phyloP scores from a whole-genome alignment of 306 rosid species.

The Mucuna pruriens region DNA sequence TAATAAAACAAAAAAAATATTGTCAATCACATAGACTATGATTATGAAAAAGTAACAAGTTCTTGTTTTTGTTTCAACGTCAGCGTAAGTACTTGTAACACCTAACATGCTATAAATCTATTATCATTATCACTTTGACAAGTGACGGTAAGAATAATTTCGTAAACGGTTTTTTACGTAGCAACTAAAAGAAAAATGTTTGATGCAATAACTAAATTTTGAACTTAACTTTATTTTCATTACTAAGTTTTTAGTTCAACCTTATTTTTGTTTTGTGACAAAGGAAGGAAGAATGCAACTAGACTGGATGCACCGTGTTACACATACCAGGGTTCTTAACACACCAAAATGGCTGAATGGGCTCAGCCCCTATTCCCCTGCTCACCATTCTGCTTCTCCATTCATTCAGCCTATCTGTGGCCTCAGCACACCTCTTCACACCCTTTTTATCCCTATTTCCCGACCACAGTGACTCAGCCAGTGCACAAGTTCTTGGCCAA shows the following conservation, averaged over 20 bases:
- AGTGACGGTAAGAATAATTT: too few species aligned
- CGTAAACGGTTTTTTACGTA: neutral
- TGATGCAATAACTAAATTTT: neutral
- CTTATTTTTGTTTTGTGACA: neutral
- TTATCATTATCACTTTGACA: too few species aligned
- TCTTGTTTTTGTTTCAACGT: too few species aligned
- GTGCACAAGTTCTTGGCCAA: slow-evolving; percentile 87
- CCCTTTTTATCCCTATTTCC: slow-evolving; percentile 74
- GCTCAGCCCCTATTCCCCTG: slow-evolving; percentile 86
- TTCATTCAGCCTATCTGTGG: slow-evolving; percentile 80
- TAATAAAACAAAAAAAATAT: too few species aligned
- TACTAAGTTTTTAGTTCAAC: neutral
- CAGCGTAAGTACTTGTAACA: too few species aligned
- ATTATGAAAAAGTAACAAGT: too few species aligned
- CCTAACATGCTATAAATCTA: too few species aligned
- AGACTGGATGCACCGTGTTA: slow-evolving; percentile 46
- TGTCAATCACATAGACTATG: too few species aligned
- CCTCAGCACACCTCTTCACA: slow-evolving; percentile 68
- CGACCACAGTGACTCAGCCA: slow-evolving; percentile 87
- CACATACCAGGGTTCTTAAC: slow-evolving; percentile 87
- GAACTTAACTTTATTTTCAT: neutral
- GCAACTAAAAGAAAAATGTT: neutral
- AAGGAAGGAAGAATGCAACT: slow-evolving; percentile 20
- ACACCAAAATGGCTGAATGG: slow-evolving; percentile 95
- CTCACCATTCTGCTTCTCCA: slow-evolving; percentile 82